These are phyloP conservation scores for Hirschioporus abietinus DNA, from an alignment of 768 basidiomycete species.

Conservation along the genomic window DNA sequence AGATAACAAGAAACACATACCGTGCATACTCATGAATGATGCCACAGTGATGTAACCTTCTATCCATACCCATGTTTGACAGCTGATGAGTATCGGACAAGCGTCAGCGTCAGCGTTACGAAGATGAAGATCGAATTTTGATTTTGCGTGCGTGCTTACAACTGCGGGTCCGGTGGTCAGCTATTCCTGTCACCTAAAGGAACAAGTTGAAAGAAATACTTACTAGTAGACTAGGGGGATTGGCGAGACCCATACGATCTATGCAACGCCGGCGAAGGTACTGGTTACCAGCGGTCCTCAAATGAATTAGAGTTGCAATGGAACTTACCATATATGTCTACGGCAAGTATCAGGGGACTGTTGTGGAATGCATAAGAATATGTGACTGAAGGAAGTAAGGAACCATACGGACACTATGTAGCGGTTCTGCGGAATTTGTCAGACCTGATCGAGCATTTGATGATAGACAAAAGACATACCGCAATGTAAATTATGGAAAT, in stretches of 20 bases:
- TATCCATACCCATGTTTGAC: neutral
- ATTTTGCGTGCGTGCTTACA: neutral
- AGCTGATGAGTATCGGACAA: neutral
- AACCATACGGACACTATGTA: conserved; percentile 3
- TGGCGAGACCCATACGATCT: conserved; percentile 3
- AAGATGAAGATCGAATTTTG: neutral
- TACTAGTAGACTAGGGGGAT: neutral
- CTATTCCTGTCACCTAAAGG: neutral
- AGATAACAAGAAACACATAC: neutral
- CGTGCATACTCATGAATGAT: conserved; percentile 5
- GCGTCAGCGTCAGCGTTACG: neutral
- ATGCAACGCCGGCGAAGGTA: conserved; percentile 1
- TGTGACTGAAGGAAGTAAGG: neutral
- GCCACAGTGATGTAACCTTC: conserved; percentile 1
- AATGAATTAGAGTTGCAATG: neutral
- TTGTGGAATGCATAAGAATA: conserved; percentile 2
- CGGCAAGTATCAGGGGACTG: conserved; percentile 3
- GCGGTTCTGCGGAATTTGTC: conserved; percentile 3
- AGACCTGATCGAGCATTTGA: neutral
- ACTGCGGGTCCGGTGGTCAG: neutral
- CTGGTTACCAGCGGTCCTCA: neutral
- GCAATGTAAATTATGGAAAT: conserved; percentile 2
- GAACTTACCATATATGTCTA: conserved; percentile 3
- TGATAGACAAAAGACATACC: neutral
- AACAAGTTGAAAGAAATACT: neutral